These are phyloP conservation scores for Pseudopediastrum boryanum DNA, from an alignment of 139 green algal species.

Conservation along the genomic window DNA sequence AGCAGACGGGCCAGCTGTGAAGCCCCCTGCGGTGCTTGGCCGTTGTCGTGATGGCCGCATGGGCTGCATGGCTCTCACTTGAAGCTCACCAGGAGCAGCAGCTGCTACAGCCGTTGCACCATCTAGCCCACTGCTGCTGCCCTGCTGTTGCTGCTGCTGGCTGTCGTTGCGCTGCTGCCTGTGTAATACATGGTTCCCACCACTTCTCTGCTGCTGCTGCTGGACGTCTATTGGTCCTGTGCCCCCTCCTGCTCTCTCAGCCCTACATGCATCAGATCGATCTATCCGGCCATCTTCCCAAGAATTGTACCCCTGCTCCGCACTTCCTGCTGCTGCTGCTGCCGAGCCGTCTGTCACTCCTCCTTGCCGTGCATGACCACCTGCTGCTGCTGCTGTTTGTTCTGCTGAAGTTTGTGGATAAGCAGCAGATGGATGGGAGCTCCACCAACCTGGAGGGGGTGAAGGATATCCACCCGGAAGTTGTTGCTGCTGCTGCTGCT, in stretches of 20 bases:
- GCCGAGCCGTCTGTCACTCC: not conserved
- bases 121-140: not conserved
- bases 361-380: not conserved
- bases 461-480: too few species aligned
- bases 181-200: not conserved
- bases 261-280: not conserved
- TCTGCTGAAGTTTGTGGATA: too few species aligned
- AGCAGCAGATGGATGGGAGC: too few species aligned
- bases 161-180: not conserved
- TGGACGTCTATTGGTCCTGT: too few species aligned
- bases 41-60: not conserved
- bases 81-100: too few species aligned
- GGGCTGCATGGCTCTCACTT: not conserved
- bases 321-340: slow-evolving; percentile 5
- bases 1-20: not conserved
- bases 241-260: too few species aligned
- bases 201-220: not conserved
- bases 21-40: not conserved
- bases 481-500: too few species aligned
- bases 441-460: too few species aligned
- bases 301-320: not conserved
- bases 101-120: too few species aligned
- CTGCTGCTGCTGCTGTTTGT: not conserved
- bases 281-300: not conserved
- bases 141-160: slow-evolving; percentile 5